These are phyloP conservation scores for Desmodesmus armatus DNA, from an alignment of 139 green algal genomes.

Conservation along the genomic window DNA sequence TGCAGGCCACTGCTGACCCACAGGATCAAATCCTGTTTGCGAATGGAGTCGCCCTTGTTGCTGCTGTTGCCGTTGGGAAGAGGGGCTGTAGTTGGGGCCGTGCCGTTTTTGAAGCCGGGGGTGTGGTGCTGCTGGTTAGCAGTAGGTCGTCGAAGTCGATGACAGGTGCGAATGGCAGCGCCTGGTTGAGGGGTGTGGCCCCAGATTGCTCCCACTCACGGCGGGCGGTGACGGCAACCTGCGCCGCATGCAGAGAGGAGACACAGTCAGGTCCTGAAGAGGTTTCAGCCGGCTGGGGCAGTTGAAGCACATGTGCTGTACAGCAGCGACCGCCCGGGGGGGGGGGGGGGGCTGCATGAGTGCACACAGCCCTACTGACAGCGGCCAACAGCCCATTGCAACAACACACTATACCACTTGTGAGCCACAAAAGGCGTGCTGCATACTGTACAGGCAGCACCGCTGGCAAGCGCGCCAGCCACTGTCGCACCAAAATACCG, in stretches of 20 bases:
- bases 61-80: not conserved
- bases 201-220: slow-evolving; percentile 9
- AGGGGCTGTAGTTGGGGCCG: too few relatives aligned
- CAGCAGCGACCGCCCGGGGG: not conserved
- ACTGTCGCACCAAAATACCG: too few relatives aligned
- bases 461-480: too few relatives aligned
- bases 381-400: too few relatives aligned
- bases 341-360: not conserved
- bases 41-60: slow-evolving; percentile 17
- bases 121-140: not conserved
- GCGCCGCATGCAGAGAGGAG: too few relatives aligned
- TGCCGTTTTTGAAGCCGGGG: slow-evolving; percentile 4
- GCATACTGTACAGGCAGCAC: too few relatives aligned
- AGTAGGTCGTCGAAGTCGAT: slow-evolving; percentile 15
- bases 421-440: too few relatives aligned
- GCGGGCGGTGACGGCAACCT: slow-evolving; percentile 19
- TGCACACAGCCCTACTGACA: too few relatives aligned
- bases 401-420: too few relatives aligned
- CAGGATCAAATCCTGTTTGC: slow-evolving; percentile 39
- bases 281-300: not conserved
- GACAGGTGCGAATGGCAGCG: slow-evolving; percentile 25
- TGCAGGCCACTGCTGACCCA: slow-evolving; percentile 40
- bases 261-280: not conserved
- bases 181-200: slow-evolving; percentile 10
- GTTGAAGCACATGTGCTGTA: not conserved